Base-by-base conservation (phyloP, 768 basidiomycete genomes). In the Auriscalpium orientale region DNA sequence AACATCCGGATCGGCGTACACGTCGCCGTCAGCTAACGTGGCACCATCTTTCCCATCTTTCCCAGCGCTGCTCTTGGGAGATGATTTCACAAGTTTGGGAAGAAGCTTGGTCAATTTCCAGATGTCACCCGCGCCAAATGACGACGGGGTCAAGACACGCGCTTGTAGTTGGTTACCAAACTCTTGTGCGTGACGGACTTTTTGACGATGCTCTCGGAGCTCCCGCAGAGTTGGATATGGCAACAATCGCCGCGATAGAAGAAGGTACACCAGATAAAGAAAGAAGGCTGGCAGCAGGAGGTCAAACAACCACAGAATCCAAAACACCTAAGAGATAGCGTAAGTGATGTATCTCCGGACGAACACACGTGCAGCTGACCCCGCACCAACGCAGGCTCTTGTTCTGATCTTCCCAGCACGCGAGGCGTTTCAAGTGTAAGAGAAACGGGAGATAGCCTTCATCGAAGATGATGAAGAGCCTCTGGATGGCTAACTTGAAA, bases 241-340 rank as follows among this genome's bases (percentile, higher is more conserved):
- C 16, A 78, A 71, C 34, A 85, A 51, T 56, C 73, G 75, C 37
- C 76, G 74, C 40, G 75, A 74, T 34, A 81, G 37, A 48, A 87
- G 74, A 43, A 74, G 62, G 58, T 76, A 79, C 33, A 80, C 62
- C 13, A 85, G 64, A 38, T 74, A 72, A 44, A 79, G 65, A 49
- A 84, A 57, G 22, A 83, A 64, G 8, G 76, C 73, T 12, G 86
- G 78, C 12, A 79, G 70, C 4, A 88, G 72, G 13, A 83, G 63
- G 61, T 85, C 74, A 51, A 79, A 62, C 66, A 79, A 79, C 85
- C 85, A 87, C 15, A 85, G 62, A 37, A 75, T 66, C 86, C 86
- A 87, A 59, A 78, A 87, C 1, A 73, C 55, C 86, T 86, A 58
- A 38, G 22, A 47, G n/a, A 46, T 36, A 22, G 15, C 13, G 45